phyloP scores from a whole-genome alignment of 2,329 filamentous ascomycete genomes.

The Xylariales sp. region DNA sequence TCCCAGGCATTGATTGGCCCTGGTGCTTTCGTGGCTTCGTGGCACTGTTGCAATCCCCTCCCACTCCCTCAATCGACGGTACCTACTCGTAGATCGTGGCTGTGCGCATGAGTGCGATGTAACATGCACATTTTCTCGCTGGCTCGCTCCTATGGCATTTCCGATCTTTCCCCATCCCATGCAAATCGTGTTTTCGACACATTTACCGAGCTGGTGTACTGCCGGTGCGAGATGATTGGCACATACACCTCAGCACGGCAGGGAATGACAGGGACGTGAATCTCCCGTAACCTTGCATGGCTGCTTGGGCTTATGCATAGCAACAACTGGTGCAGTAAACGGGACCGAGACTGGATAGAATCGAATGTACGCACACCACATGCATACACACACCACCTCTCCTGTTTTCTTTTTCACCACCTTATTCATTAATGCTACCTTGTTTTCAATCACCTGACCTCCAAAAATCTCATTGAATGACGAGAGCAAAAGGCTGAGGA shows the following conservation, averaged over 20 bases:
- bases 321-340: no score
- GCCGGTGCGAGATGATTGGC: neutral
- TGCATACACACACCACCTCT: neutral
- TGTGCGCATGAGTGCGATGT: conserved; percentile 19
- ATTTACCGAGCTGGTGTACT: neutral
- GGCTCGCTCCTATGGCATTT: conserved; percentile 12
- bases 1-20: conserved; percentile 10
- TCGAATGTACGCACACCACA: neutral
- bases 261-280: conserved; percentile 14
- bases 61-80: neutral
- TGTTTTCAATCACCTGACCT: conserved; percentile 11
- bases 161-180: neutral
- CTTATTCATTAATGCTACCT: conserved; percentile 7
- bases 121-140: neutral
- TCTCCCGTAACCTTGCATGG: conserved; percentile 17
- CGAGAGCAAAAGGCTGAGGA: neutral
- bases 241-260: neutral
- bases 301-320: conserved; percentile 13
- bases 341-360: neutral
- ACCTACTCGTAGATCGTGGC: conserved; percentile 22
- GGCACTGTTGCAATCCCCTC: conserved; percentile 8
- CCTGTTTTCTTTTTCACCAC: neutral
- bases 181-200: conserved; percentile 2
- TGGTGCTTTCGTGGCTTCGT: neutral
- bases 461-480: no score